Conservation (phyloP, 495 filamentous ascomycete species). For the Aspergillus incahuasiensis region DNA sequence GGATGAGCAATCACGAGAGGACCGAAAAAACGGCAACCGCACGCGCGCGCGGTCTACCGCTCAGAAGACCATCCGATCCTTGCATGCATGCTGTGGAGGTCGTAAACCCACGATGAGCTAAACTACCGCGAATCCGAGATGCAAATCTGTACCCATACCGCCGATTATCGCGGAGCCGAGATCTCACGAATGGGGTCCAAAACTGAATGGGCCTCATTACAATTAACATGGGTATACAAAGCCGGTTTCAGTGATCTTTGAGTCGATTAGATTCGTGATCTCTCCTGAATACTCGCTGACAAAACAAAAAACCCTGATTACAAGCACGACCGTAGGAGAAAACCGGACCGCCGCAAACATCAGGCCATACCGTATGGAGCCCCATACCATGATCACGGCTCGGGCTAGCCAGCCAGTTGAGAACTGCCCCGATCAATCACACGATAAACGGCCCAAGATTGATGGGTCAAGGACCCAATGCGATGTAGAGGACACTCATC, state of each 20-base stretch:
- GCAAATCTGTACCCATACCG: neutral
- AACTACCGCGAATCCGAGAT: neutral
- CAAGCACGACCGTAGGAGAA: neutral
- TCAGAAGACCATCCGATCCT: neutral
- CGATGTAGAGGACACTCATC: neutral
- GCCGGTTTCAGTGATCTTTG: neutral
- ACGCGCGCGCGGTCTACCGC: neutral
- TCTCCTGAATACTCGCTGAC: neutral
- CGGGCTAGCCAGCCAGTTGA: neutral
- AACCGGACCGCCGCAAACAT: neutral
- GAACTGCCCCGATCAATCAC: slow-evolving; percentile 1
- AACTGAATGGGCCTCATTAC: neutral
- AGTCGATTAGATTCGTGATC: neutral
- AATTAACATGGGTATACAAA: neutral
- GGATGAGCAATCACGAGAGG: neutral
- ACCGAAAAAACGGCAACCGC: neutral
- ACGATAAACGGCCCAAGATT: neutral
- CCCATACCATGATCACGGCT: neutral
- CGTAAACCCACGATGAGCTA: neutral
- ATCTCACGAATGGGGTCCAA: neutral
- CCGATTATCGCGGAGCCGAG: neutral
- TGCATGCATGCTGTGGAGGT: neutral
- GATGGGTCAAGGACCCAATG: slow-evolving; percentile 1
- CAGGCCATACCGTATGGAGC: slow-evolving; percentile 1
- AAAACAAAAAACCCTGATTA: neutral